phyloP scores from a whole-genome alignment of 1,284 basidiomycete species.

The Ceratobasidium sp. region DNA sequence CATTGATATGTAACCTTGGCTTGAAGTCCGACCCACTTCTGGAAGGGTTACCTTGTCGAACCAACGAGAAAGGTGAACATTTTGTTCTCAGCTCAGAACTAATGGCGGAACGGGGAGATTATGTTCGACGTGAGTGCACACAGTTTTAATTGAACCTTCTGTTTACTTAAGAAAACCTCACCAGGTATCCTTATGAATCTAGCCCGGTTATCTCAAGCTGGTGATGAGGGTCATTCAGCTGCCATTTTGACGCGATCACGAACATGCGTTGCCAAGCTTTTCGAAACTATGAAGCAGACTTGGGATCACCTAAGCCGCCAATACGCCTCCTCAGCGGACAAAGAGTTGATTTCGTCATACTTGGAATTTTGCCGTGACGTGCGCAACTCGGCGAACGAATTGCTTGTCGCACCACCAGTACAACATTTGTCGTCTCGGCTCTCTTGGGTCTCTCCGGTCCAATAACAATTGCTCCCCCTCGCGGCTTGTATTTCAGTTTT shows the following conservation, averaged over 20 bases:
- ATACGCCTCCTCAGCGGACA: constrained; percentile 18
- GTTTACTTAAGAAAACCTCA: background rate
- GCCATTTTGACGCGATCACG: constrained; percentile 19
- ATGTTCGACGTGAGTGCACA: constrained; percentile 19
- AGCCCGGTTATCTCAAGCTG: background rate
- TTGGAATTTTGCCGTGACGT: constrained; percentile 37
- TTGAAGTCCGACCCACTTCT: constrained; percentile 25
- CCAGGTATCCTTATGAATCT: constrained; percentile 25
- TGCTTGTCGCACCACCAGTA: constrained; percentile 10
- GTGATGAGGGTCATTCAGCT: background rate
- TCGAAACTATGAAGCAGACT: constrained; percentile 42
- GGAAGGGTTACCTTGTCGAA: constrained; percentile 31
- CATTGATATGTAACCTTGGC: constrained; percentile 31
- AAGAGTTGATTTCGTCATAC: constrained; percentile 30
- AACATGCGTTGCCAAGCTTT: constrained; percentile 36
- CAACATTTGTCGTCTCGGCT: constrained; percentile 31
- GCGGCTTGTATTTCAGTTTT: background rate
- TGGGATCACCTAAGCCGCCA: constrained; percentile 28
- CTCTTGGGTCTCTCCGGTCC: constrained; percentile 10
- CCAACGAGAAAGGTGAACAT: constrained; percentile 34
- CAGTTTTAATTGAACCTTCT: background rate
- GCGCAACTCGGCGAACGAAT: constrained; percentile 5
- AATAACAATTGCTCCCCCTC: background rate
- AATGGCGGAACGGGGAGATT: constrained; percentile 31
- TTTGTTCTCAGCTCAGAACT: constrained; percentile 39